These are phyloP conservation scores for Cryphonectria naterciae DNA, from an alignment of 2,329 filamentous ascomycete genomes.

Conservation along the genomic window DNA sequence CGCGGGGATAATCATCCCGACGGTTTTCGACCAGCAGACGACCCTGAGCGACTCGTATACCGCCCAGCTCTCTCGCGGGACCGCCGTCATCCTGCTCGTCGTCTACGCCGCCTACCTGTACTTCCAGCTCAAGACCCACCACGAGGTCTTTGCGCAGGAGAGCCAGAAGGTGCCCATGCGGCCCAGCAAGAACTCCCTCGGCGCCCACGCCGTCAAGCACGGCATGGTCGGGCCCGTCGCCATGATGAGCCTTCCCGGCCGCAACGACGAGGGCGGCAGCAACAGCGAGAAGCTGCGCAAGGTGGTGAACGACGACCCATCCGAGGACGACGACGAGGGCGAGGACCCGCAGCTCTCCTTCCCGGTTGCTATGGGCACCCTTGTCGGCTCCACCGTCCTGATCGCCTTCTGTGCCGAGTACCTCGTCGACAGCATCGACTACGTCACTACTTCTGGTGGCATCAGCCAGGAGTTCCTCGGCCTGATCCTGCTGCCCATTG, in stretches of 20 bases:
- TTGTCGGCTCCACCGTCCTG: conserved; percentile 73
- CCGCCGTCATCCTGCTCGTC: conserved; percentile 77
- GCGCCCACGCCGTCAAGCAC: conserved; percentile 42
- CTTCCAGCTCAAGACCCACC: conserved; percentile 90
- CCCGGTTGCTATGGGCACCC: conserved; percentile 70
- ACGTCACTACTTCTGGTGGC: conserved; percentile 61
- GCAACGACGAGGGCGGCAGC: conserved; percentile 25
- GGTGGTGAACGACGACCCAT: conserved; percentile 47
- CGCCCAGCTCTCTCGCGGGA: conserved; percentile 70
- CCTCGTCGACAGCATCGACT: conserved; percentile 74
- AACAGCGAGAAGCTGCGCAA: conserved; percentile 50
- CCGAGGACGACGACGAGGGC: conserved; percentile 65
- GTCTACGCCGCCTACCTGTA: conserved; percentile 84
- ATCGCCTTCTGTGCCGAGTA: conserved; percentile 84
- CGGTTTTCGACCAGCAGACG: conserved; percentile 70
- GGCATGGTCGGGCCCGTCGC: conserved; percentile 47
- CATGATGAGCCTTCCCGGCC: conserved; percentile 41
- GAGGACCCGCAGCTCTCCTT: conserved; percentile 78
- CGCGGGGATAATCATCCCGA: conserved; percentile 84
- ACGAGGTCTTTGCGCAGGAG: conserved; percentile 76
- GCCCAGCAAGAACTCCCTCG: conserved; percentile 34
- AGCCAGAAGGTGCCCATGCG: conserved; percentile 71
- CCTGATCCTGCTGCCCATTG: conserved; percentile 78
- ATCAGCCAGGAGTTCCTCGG: conserved; percentile 78
- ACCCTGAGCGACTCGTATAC: conserved; percentile 53